Conservation (phyloP, 345 rosid genomes). For the Salix viminalis region DNA sequence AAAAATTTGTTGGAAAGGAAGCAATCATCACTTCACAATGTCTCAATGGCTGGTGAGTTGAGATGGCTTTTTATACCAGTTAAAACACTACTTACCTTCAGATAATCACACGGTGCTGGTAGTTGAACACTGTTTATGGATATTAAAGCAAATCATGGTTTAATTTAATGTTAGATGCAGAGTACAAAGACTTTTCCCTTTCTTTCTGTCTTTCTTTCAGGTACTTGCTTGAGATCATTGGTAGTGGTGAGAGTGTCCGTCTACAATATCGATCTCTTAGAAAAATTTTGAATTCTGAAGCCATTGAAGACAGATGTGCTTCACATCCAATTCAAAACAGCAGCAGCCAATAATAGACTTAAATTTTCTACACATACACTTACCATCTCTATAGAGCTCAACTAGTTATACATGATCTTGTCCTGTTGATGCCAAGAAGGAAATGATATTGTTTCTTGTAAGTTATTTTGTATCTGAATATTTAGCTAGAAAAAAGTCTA, state of each 20-base stretch:
- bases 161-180: background rate
- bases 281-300: conserved; percentile 40
- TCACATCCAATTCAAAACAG: conserved; percentile 53
- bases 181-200: background rate
- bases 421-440: background rate
- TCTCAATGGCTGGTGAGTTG: conserved; percentile 93
- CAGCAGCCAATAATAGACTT: conserved; percentile 38
- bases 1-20: conserved; percentile 95
- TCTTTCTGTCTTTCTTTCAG: conserved; percentile 34
- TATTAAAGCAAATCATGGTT: background rate
- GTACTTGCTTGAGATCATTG: conserved; percentile 78
- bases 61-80: background rate
- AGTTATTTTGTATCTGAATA: conserved; percentile 5
- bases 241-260: conserved; percentile 81
- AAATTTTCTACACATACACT: background rate
- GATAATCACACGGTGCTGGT: background rate
- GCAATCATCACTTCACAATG: conserved; percentile 93
- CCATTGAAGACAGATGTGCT: conserved; percentile 47
- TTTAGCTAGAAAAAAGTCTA: conserved; percentile 16
- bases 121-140: background rate
- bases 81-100: background rate
- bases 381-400: conserved; percentile 6
- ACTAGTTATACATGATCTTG: background rate
- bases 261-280: conserved; percentile 89
- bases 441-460: background rate